phyloP scores from a whole-genome alignment of 2,329 filamentous ascomycete species.

The Juglanconis juglandina region DNA sequence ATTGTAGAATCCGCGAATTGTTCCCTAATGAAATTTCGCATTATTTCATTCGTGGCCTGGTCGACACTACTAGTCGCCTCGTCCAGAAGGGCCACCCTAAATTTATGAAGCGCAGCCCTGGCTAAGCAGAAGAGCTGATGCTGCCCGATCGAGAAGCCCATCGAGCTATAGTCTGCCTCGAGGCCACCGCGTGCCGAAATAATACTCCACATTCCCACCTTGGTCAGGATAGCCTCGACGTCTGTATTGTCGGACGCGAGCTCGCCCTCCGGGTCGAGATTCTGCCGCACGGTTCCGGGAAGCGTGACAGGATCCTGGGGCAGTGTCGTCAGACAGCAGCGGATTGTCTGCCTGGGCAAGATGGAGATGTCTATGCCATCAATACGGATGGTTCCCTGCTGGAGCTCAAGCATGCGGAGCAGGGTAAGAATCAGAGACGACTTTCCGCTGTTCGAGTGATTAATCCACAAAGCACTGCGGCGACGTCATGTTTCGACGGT shows the following conservation, averaged over 20 bases:
- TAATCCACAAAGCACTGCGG: too few species aligned
- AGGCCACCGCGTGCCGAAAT: constrained; percentile 31
- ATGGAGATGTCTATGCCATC: constrained; percentile 40
- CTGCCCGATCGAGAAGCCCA: constrained; percentile 41
- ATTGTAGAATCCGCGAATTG: too few species aligned
- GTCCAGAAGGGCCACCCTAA: constrained; percentile 23
- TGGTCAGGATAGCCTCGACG: constrained; percentile 33
- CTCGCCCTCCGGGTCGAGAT: constrained; percentile 30
- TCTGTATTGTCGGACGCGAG: constrained; percentile 32
- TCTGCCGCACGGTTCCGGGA: constrained; percentile 42
- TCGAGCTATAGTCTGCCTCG: constrained; percentile 29
- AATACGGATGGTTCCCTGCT: constrained; percentile 38
- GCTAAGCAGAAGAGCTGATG: constrained; percentile 47
- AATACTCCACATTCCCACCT: constrained; percentile 31
- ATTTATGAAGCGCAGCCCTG: constrained; percentile 36
- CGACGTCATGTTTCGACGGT: too few species aligned
- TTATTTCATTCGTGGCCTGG: too few species aligned
- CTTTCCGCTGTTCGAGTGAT: constrained; percentile 39
- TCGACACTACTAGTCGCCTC: too few species aligned
- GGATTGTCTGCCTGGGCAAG: constrained; percentile 39
- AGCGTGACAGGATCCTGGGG: constrained; percentile 48
- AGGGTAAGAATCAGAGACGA: constrained; percentile 45
- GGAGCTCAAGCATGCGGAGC: constrained; percentile 45
- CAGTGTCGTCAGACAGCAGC: constrained; percentile 40
- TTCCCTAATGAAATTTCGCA: too few species aligned